phyloP scores from a whole-genome alignment of 768 basidiomycete genomes.

The Podaxis sp. region DNA sequence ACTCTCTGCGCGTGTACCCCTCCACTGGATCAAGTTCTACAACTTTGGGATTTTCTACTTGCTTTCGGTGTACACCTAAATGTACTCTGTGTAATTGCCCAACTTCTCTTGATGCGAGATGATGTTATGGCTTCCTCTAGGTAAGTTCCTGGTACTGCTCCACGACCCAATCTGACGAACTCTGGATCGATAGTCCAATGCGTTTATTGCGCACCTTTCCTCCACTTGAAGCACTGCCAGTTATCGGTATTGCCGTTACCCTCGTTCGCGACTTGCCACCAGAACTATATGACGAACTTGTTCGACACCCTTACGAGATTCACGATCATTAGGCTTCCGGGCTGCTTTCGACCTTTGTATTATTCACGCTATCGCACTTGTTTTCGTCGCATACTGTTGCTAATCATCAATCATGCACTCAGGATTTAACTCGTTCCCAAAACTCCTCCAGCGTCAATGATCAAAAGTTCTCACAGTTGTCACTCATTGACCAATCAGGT shows the following conservation, averaged over 20 bases:
- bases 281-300: conserved; percentile 86
- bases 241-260: conserved; percentile 92
- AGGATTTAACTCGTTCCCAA: background rate
- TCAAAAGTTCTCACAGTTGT: conserved; percentile 1
- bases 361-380: background rate
- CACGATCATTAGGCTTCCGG: conserved; percentile 22
- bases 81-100: conserved; percentile 95
- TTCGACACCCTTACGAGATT: conserved; percentile 80
- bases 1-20: conserved; percentile 97
- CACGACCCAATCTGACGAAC: conserved; percentile 8
- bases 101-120: conserved; percentile 85
- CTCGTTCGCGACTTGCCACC: conserved; percentile 89
- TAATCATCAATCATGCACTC: background rate
- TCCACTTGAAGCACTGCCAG: conserved; percentile 80
- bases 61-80: conserved; percentile 97
- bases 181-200: conserved; percentile 70
- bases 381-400: conserved; percentile 3
- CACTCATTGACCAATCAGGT: background rate
- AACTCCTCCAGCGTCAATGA: background rate
- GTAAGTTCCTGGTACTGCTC: conserved; percentile 41
- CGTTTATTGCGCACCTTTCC: conserved; percentile 92
- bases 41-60: conserved; percentile 95
- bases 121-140: conserved; percentile 87
- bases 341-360: conserved; percentile 12
- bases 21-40: conserved; percentile 91